These are phyloP conservation scores for Chrysanthemum seticuspe DNA, from an alignment of 129 eudicot species.

Conservation along the genomic window DNA sequence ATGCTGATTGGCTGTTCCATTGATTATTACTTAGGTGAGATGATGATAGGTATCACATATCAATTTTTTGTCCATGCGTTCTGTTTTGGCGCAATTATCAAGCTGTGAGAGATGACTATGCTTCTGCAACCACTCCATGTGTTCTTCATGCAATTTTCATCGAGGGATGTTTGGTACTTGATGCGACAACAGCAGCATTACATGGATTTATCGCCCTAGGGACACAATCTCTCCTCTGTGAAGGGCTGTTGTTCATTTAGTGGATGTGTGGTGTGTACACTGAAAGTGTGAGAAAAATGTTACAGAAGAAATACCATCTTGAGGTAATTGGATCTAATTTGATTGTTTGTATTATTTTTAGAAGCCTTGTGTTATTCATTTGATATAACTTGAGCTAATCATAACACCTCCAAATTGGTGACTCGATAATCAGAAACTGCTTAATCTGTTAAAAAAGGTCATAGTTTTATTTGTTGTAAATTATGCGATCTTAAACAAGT, in stretches of 20 bases:
- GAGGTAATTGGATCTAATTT: conserved; percentile 44
- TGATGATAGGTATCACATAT: too few species aligned
- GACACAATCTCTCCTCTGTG: conserved; percentile 69
- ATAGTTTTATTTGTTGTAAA: too few species aligned
- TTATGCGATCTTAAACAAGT: too few species aligned
- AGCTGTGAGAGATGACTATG: conserved; percentile 77
- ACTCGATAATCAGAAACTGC: too few species aligned
- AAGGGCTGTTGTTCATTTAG: conserved; percentile 86
- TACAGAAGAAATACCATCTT: conserved; percentile 93
- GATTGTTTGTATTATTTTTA: too few species aligned
- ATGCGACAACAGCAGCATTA: conserved; percentile 64
- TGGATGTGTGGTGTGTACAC: conserved; percentile 97
- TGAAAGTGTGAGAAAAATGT: conserved; percentile 63
- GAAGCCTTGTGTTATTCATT: too few species aligned
- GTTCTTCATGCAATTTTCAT: conserved; percentile 84
- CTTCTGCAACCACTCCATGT: conserved; percentile 78
- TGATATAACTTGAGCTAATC: too few species aligned
- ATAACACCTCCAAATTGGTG: too few species aligned
- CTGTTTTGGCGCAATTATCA: conserved; percentile 91
- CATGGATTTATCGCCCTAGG: conserved; percentile 71
- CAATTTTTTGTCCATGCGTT: conserved; percentile 89
- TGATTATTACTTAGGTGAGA: too few species aligned
- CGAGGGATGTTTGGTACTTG: conserved; percentile 85
- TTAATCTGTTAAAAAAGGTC: too few species aligned
- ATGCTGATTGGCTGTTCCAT: too few species aligned